A percentile compares a stretch with the other conserved stretches of the same genome.
phyloP scores from a whole-genome alignment of 345 rosid genomes.

The Ceriops tagal region DNA sequence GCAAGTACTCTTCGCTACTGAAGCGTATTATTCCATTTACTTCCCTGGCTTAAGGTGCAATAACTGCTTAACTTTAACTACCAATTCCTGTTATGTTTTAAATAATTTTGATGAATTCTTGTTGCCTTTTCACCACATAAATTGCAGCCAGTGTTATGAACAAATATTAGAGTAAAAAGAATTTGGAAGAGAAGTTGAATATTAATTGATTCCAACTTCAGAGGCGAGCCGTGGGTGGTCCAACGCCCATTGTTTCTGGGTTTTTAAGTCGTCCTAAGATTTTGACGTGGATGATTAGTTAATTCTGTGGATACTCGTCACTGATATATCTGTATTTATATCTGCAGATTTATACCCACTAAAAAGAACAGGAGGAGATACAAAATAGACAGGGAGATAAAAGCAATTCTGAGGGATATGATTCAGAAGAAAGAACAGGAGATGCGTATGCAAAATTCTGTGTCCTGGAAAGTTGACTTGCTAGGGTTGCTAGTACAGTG shows the following conservation, averaged over 20 bases:
- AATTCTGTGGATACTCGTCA: too few species aligned
- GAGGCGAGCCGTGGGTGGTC: too few species aligned
- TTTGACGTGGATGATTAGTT: too few species aligned
- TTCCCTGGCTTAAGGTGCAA: conserved; percentile 30
- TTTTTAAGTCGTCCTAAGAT: too few species aligned
- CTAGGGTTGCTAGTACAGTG: conserved; percentile 3
- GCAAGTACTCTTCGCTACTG: conserved; percentile 14
- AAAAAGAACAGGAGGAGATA: conserved; percentile 27
- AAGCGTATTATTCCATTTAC: conserved; percentile 12
- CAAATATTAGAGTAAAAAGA: too few species aligned
- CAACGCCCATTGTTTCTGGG: too few species aligned
- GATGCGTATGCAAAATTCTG: not conserved
- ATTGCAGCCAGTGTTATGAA: not conserved
- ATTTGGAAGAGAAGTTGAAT: too few species aligned
- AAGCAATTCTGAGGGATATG: conserved; percentile 5
- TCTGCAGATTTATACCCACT: conserved; percentile 22
- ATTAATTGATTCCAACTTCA: too few species aligned
- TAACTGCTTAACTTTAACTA: not conserved
- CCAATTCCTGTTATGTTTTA: not conserved
- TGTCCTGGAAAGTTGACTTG: not conserved
- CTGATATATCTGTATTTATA: not conserved
- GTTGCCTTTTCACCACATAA: not conserved
- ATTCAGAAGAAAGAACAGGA: conserved; percentile 24
- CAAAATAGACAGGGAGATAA: conserved; percentile 24
- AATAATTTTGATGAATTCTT: not conserved